phyloP scores from a whole-genome alignment of 2,329 filamentous ascomycete species.

The Paracamarosporium sp. region DNA sequence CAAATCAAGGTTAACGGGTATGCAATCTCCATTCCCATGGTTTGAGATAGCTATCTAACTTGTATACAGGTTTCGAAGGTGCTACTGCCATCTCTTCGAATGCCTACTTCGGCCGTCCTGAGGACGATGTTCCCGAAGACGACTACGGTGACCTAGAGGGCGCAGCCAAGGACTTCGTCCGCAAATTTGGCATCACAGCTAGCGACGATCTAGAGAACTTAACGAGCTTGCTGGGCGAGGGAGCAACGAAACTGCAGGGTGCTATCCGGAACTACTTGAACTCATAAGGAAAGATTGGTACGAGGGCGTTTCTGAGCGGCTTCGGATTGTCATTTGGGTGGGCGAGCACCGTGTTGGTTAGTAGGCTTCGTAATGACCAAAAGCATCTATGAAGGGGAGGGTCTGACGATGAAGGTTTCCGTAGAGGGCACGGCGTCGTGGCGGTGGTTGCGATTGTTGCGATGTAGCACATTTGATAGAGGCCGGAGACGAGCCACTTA shows the following conservation, averaged over 20 bases:
- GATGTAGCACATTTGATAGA: not conserved
- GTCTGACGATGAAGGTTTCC: not conserved
- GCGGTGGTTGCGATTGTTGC: not conserved
- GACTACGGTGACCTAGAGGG: slow-evolving; percentile 89
- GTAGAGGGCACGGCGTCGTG: not conserved
- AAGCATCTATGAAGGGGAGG: not conserved
- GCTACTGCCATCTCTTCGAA: slow-evolving; percentile 93
- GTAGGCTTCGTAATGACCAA: not conserved
- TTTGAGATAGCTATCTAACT: slow-evolving; percentile 8
- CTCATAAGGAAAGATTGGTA: slow-evolving; percentile 33
- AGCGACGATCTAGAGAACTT: slow-evolving; percentile 96
- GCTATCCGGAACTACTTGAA: slow-evolving; percentile 49
- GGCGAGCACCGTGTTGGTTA: not conserved
- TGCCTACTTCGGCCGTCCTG: slow-evolving; percentile 93
- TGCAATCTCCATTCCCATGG: not conserved
- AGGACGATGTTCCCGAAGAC: slow-evolving; percentile 74
- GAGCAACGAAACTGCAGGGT: slow-evolving; percentile 80
- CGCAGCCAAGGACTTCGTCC: slow-evolving; percentile 95
- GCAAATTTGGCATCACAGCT: slow-evolving; percentile 93
- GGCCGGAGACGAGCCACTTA: slow-evolving; percentile 1
- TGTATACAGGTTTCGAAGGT: slow-evolving; percentile 77
- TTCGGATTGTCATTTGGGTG: not conserved
- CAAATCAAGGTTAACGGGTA: slow-evolving; percentile 76
- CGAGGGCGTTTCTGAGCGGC: not conserved
- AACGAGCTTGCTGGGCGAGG: slow-evolving; percentile 81